Conservation (phyloP, 345 rosid genomes). For the Murraya koenigii region DNA sequence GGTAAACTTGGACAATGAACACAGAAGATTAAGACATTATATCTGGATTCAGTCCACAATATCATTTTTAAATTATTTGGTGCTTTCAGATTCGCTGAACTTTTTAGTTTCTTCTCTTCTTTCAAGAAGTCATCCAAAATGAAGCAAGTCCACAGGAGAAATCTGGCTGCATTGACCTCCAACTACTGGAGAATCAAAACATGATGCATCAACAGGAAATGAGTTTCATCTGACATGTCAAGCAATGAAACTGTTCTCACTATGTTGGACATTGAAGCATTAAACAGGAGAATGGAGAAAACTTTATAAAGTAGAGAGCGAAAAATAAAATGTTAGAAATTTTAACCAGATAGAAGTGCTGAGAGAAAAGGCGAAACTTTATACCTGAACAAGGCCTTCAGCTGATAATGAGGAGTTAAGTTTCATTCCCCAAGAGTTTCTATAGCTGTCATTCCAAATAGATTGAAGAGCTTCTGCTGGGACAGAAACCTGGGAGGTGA, state of each 20-base stretch:
- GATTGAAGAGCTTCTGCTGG: conserved; percentile 67
- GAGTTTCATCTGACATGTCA: neutral
- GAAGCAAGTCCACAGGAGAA: too few relatives aligned
- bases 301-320: neutral
- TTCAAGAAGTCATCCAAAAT: neutral
- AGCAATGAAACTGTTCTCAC: neutral
- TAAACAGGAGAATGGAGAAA: neutral
- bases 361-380: conserved; percentile 2
- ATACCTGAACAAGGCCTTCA: conserved; percentile 65
- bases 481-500: conserved; percentile 51
- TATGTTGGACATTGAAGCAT: neutral
- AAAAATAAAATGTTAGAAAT: neutral
- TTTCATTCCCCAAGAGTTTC: conserved; percentile 63
- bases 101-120: neutral
- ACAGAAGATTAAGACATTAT: neutral
- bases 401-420: conserved; percentile 59
- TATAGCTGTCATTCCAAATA: conserved; percentile 53
- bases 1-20: too few relatives aligned
- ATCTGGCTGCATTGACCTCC: neutral
- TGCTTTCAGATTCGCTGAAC: neutral
- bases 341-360: neutral
- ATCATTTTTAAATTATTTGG: neutral
- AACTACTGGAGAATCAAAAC: neutral
- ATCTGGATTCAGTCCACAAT: neutral
- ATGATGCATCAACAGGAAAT: neutral